Base-by-base conservation (phyloP, 2,329 filamentous ascomycete genomes). In the Arthrobotrys sphaeroides region DNA sequence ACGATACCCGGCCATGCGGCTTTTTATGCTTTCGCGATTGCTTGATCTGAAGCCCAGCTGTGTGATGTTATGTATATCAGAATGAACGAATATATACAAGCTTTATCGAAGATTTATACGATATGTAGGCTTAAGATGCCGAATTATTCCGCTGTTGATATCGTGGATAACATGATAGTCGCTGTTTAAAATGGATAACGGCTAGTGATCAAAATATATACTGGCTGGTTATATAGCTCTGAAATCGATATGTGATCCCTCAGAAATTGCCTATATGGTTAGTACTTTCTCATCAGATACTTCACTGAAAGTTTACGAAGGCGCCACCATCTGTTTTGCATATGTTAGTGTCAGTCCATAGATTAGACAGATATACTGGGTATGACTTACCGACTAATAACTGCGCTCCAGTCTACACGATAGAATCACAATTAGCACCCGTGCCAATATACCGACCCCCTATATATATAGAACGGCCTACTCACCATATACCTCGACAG, bases 281-380 rank as follows among this genome's bases (percentile, higher is more conserved):
- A n/a, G n/a, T n/a, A n/a, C n/a, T n/a, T n/a, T n/a, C n/a, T n/a
- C n/a, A n/a, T n/a, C n/a, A n/a, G n/a, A n/a, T n/a, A 33, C 31
- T 33, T 77, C 83, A 94, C 83, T 95, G 92, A 79, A 96, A 84
- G 83, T 96, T 96, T 13, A 96, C 93, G 85, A 95, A 97, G 77
- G 94, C 82, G 0, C 94, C 93, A 9, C 93, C 94, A 83, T 97
- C 93, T 79, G 74, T 26, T 24, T 16, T 43, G n/a, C n/a, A n/a
- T n/a, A n/a, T n/a, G n/a, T n/a, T n/a, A n/a, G n/a, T n/a, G n/a
- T n/a, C 12, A 33, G 7, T 3, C 24, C 22, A 31, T 10, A 1
- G 20, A 47, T 78, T 62, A 78, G 51, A 36, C 18, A 64, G 22
- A 4, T 20, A 1, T 16, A 26, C 24, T 2, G 20, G 10, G 7